phyloP scores from a whole-genome alignment of 495 filamentous ascomycete genomes.

The Oidiodendron maius region DNA sequence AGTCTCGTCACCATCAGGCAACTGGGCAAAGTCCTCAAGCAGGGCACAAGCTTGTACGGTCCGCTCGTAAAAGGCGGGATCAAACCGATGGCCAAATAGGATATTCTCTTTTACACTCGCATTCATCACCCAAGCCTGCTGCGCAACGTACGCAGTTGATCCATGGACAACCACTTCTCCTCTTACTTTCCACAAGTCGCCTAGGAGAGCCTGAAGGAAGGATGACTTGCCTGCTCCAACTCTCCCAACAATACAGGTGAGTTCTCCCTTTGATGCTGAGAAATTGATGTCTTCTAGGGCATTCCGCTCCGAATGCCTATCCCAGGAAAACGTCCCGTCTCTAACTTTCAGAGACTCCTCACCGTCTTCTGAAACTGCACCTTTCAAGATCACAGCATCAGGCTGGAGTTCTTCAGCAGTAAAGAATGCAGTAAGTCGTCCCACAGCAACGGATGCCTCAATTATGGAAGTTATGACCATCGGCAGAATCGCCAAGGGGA shows the following conservation, averaged over 20 bases:
- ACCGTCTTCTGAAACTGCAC: conserved; percentile 58
- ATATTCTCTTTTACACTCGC: conserved; percentile 96
- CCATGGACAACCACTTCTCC: conserved; percentile 82
- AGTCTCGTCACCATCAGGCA: conserved; percentile 95
- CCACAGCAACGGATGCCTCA: conserved; percentile 89
- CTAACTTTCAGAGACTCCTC: conserved; percentile 81
- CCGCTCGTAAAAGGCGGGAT: conserved; percentile 89
- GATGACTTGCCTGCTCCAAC: conserved; percentile 95
- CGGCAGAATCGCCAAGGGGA: conserved; percentile 88
- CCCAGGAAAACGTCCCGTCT: conserved; percentile 92
- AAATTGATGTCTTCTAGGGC: conserved; percentile 77
- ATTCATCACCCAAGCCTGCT: conserved; percentile 96
- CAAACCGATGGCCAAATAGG: conserved; percentile 91
- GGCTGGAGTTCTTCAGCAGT: conserved; percentile 83
- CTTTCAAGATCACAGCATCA: conserved; percentile 68
- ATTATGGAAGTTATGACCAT: conserved; percentile 98
- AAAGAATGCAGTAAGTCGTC: conserved; percentile 79
- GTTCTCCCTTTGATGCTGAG: conserved; percentile 80
- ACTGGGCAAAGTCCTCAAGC: conserved; percentile 80
- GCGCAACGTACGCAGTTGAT: conserved; percentile 81
- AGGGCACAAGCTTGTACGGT: conserved; percentile 93
- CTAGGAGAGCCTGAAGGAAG: conserved; percentile 77
- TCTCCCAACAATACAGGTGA: conserved; percentile 90
- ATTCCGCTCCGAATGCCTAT: conserved; percentile 61
- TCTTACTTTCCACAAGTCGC: conserved; percentile 84